phyloP scores from a whole-genome alignment of 225 moss, liverwort and hornwort species.

The Pseudisothecium myosuroides region DNA sequence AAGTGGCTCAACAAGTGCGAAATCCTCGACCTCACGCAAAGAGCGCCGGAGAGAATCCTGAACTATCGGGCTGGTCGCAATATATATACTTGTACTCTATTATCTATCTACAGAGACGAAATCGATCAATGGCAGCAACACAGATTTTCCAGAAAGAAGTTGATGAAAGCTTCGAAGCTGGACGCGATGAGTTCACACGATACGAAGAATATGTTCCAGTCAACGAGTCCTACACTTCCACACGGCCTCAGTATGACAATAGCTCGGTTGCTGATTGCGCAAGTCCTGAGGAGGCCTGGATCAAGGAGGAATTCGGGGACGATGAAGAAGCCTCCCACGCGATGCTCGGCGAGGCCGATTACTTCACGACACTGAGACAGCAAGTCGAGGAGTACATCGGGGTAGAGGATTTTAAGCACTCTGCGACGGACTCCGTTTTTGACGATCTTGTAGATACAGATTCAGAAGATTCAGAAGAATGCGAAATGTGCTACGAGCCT shows the following conservation, averaged over 20 bases:
- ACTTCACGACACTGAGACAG: background rate
- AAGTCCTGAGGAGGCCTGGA: background rate
- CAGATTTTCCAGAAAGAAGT: background rate
- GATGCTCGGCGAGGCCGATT: background rate
- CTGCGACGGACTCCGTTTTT: background rate
- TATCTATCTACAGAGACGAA: background rate
- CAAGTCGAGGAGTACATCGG: background rate
- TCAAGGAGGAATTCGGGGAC: conserved; percentile 2
- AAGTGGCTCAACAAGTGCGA: background rate
- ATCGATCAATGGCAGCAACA: background rate
- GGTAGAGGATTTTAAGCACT: background rate
- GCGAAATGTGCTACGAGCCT: background rate
- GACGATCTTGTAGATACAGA: background rate
- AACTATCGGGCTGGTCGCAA: background rate
- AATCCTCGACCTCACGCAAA: too few relatives aligned
- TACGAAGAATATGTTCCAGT: background rate
- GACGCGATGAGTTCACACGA: background rate
- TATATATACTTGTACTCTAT: background rate
- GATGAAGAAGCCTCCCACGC: background rate
- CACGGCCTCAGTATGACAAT: background rate
- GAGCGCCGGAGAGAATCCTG: background rate
- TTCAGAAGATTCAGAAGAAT: background rate
- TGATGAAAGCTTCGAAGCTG: background rate
- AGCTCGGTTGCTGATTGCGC: background rate
- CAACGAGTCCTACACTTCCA: background rate